Base-by-base conservation (phyloP, 176 grass and related monocot species). In the Tillandsia fasciculata region DNA sequence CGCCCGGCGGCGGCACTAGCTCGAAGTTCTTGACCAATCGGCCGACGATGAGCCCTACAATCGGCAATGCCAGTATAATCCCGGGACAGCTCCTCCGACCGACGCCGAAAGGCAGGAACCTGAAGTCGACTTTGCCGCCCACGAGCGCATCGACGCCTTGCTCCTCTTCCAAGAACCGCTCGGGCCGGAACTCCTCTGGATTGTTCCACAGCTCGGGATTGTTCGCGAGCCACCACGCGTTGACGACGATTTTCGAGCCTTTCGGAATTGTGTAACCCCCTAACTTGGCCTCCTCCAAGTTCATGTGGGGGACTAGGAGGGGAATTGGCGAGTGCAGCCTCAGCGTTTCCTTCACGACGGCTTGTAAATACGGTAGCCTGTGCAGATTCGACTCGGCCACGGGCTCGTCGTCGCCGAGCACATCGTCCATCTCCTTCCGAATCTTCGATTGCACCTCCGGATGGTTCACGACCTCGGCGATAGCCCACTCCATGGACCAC, bases 31-130 rank as follows among this genome's bases (percentile, higher is more conserved):
- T 54, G 54, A 80, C 78, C 3, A 80, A 8, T 48, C 67, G 64
- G 8, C 78, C 78, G 15, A 80, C 61, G 53, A 73, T 66, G 2
- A 80, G 27, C 10, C 78, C 69, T 13, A 80, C 47, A 53, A 80
- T 80, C 2, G 78, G 78, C 78, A 80, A 49, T 50, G 78, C 78
- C 15, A 80, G n/a, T 65, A 80, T 80, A 51, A 80, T 80, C 33
- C 78, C 78, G 49, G 78, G 78, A 49, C 78, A 73, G 10, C 77
- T 79, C 14, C 77, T 67, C 26, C 77, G 50, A 2, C 77, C 77
- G 1, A 79, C 68, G 9, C 78, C 78, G n/a, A 80, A 80, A 1
- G 78, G 78, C 12, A 80, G 51, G 49, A 73, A 80, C 26, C 59
- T 64, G 15, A 74, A 80, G 72, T 80, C 78, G 22, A 79, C 77